Percentiles rank a stretch among this genome's conserved stretches.
Evolutionary conservation across 805 yeast species (phyloP).

Genomic region (Yarrowia sp.): DNA sequence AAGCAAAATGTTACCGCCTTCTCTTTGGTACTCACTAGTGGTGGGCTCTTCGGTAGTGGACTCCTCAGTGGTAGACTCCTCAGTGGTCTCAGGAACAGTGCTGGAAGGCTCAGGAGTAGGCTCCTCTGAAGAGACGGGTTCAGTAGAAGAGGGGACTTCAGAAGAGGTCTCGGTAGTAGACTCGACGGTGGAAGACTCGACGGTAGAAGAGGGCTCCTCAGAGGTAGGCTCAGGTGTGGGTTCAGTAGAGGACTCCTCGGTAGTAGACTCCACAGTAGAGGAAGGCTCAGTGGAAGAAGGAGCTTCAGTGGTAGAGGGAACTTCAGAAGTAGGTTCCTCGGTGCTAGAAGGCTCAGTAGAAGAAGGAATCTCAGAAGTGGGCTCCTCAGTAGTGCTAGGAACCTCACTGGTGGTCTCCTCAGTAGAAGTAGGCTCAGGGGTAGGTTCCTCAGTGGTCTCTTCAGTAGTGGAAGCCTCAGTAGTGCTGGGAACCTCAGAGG

Average conservation of each 20-base stretch:
- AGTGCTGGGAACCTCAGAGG: too few species aligned
- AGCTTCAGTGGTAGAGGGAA: neutral
- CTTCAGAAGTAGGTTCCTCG: neutral
- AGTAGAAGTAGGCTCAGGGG: too few species aligned
- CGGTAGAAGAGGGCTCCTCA: neutral
- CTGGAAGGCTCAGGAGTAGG: neutral
- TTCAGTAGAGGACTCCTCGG: neutral
- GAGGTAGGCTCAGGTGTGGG: neutral
- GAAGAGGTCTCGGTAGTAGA: neutral
- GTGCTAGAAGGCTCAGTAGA: neutral
- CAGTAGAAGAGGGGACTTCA: neutral
- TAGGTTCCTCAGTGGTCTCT: neutral
- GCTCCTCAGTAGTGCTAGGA: too few species aligned
- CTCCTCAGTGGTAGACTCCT: neutral
- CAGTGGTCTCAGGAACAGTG: neutral
- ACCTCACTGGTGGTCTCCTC: too few species aligned
- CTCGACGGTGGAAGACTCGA: neutral
- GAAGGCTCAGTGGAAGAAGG: neutral
- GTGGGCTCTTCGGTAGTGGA: neutral
- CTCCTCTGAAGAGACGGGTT: neutral
- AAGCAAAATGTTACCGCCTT: too few species aligned
- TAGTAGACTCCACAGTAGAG: neutral
- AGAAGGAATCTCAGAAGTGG: neutral
- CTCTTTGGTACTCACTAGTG: neutral
- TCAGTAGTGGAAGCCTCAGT: too few species aligned